Evolutionary conservation across 805 yeast genomes (phyloP), one percentile per base, ranked within the genome.

Genomic region (Metschnikowia vanudenii): DNA sequence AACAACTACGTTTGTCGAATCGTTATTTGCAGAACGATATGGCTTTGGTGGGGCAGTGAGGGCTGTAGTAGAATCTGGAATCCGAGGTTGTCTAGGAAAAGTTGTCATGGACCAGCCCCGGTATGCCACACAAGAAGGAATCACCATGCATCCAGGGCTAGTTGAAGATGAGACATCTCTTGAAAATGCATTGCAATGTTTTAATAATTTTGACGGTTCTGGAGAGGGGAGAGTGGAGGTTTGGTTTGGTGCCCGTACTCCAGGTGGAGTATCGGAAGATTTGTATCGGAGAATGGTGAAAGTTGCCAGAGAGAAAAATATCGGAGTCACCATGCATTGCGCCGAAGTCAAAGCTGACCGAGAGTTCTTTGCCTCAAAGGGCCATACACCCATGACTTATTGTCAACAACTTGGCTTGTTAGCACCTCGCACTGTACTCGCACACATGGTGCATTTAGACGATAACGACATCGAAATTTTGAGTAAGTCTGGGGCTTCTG

Each of bases 91-190:
- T 32, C 43, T 52, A 12, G 52, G 55, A 26, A 52, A 50, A 22
- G 54, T 50, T 13, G 54, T 52, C 11, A 50, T 52, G 55, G 54
- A 52, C 22, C 55, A 52, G 31, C 55, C 55, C 10, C 53, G 55
- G 5, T 52, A 52, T 22, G 55, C 55, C 22, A 50, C 54, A 5
- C 54, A 52, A 35, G 50, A 50, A 14, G 55, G 52, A 2, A 38
- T 50, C 20, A 50, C 52, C 16, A 50, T 50, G 54, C 46, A 50
- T 13, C 40, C 46, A 2, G 54, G 55, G 1, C 46, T 47, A 19
- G 54, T 50, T 24, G 54, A 52, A 19, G 46, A 47, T 31, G 52
- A 50, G 22, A 36, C 42, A 29, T 47, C 54, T 11, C 49, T 50
- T 14, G 40, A 37, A 2, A 50, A 50, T n/a, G 54, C 52, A 3